Percentiles rank a stretch among this genome's conserved stretches.
Evolutionary conservation across 768 basidiomycete genomes (phyloP).

Genomic region (Guyanaporus albipodus): DNA sequence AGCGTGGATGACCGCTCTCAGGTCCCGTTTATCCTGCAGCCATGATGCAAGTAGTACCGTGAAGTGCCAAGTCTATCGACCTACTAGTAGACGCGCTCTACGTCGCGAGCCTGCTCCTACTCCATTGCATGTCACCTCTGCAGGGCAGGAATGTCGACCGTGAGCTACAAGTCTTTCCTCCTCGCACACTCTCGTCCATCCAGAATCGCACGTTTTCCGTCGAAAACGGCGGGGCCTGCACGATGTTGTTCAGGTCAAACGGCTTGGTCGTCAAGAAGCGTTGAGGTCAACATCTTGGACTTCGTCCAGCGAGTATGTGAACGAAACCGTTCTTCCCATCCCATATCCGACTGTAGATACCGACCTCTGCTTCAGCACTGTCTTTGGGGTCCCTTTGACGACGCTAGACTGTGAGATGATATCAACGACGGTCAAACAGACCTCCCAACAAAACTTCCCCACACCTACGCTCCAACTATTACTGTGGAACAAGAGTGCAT

Average conservation of each 20-base stretch:
- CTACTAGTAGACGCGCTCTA: too few species aligned
- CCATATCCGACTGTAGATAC: conserved; percentile 40
- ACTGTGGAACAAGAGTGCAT: conserved; percentile 42
- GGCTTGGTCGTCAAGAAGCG: conserved; percentile 38
- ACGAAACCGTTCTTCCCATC: conserved; percentile 27
- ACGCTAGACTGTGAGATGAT: background rate
- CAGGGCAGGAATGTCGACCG: conserved; percentile 8
- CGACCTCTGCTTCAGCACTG: conserved; percentile 3
- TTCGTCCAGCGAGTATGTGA: conserved; percentile 22
- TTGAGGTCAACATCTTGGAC: conserved; percentile 37
- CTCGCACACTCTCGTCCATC: background rate
- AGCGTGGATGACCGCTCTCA: too few species aligned
- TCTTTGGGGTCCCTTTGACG: background rate
- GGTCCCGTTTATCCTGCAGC: too few species aligned
- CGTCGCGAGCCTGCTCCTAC: too few species aligned
- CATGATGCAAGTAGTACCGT: too few species aligned
- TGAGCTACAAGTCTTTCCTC: conserved; percentile 14
- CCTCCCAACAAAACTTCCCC: background rate
- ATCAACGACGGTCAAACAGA: background rate
- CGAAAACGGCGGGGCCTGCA: conserved; percentile 33
- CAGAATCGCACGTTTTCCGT: too few species aligned
- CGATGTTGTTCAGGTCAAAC: conserved; percentile 33
- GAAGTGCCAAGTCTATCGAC: too few species aligned
- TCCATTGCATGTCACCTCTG: background rate
- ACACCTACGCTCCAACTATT: conserved; percentile 35